A percentile compares a stretch with the other conserved stretches of the same genome.
These are phyloP conservation scores for Phytopythium mirpurense DNA, from an alignment of 352 stramenopile species.

Conservation along the genomic window DNA sequence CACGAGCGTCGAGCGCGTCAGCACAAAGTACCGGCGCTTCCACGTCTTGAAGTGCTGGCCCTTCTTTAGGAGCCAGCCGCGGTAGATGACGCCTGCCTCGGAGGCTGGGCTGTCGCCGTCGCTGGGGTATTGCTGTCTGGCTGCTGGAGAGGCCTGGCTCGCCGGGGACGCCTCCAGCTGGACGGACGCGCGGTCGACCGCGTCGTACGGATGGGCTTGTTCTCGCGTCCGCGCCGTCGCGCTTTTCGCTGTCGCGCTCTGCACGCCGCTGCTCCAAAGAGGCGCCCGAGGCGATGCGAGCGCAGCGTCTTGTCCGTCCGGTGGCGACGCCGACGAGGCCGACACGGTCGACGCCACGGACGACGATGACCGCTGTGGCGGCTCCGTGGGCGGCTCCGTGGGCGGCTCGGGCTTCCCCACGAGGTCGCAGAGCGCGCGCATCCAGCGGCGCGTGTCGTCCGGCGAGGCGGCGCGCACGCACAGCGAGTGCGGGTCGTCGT, in stretches of 20 bases:
- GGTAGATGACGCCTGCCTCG: background rate
- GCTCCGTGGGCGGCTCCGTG: background rate
- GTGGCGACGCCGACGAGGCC: background rate
- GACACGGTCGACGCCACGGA: slow-evolving; percentile 6
- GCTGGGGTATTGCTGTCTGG: background rate
- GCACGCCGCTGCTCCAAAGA: background rate
- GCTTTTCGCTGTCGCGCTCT: background rate
- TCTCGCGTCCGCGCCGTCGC: no score
- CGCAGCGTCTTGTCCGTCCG: background rate
- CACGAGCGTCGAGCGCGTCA: slow-evolving; percentile 52
- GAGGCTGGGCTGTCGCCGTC: background rate
- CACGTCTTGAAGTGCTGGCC: slow-evolving; percentile 80
- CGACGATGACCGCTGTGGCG: background rate
- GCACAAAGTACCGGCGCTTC: slow-evolving; percentile 77
- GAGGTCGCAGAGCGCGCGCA: slow-evolving; percentile 36
- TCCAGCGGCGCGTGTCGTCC: slow-evolving; percentile 49
- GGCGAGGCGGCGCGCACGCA: slow-evolving; percentile 40
- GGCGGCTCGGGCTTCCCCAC: slow-evolving; percentile 25
- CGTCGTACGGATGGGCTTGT: background rate
- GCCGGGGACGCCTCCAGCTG: background rate
- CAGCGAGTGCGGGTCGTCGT: slow-evolving; percentile 19
- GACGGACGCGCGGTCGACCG: background rate
- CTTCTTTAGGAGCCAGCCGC: slow-evolving; percentile 77
- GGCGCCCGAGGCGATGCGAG: background rate
- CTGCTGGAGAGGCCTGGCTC: background rate